Evolutionary conservation across 305 asterid genomes (phyloP), one percentile per base, ranked within the genome.

Genomic region (Fraxinus sp.): DNA sequence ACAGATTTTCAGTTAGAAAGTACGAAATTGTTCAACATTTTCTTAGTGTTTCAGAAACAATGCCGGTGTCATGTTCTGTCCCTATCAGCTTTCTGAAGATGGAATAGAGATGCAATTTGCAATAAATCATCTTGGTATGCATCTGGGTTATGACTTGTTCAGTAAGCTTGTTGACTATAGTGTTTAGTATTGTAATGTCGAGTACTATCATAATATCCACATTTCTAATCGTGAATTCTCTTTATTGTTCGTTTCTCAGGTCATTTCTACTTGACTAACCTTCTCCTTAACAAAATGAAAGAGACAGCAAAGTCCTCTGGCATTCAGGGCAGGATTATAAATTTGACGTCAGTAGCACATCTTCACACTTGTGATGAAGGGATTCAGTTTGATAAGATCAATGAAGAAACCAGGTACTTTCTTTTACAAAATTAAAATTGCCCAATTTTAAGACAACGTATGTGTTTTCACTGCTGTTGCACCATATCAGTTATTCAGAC

Each of bases 241-340:
- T 44, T n/a, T 14, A 36, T 39, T 46, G 32, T 35, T 77, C 39
- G 24, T 36, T 52, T 78, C 37, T 16, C 83, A 94, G 98, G 98
- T 37, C 98, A 94, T 89, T 94, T 94, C 91, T 83, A 91, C 90
- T 89, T 94, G 91, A 90, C 98, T 1, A 92, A 87, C 87, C 93
- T 94, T 39, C 91, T 94, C 85, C 92, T 93, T 8, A 91, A 92
- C 77, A 87, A 89, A 89, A 94, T 94, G 97, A 94, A 91, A 78
- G 91, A 86, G n/a, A 93, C 98, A n/a, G 91, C 93, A n/a, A 85
- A 81, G 64, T 77, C 87, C 1, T 88, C 85, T n/a, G 91, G 93
- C 10, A 57, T 88, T 18, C 93, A 93, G 87, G 97, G 97, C 11
- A 94, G 98, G 84, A 94, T 94, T 71, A 88, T 93, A 74, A 90